Base-by-base conservation (phyloP, 805 yeast species). In the Zygosaccharomyces kombuchaensis region DNA sequence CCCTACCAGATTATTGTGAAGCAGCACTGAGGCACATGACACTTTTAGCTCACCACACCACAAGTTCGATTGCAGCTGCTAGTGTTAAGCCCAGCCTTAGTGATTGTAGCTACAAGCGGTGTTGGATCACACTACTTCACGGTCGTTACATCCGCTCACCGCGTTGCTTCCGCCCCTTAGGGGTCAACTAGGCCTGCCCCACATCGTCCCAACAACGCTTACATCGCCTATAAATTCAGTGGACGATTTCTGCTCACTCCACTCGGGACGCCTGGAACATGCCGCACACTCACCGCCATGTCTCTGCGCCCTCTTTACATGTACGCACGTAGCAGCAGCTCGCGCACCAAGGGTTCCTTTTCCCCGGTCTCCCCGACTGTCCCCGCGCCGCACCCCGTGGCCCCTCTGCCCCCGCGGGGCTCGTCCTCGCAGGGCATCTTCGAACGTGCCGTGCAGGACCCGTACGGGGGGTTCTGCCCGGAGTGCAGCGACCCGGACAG, bases 381-480 rank as follows among this genome's bases (percentile, higher is more conserved):
- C 21, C 21, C 34, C 34, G 21, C 21, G 16, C 14, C 23, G 41
- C 22, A 6, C 4, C 14, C 32, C 5, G n/a, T 13, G 16, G 16
- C 32, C 16, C 16, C 32, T 10, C 8, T 10, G 4, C 3, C 16
- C 32, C 14, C 10, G 8, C 8, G 16, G 4, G 16, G 3, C 16
- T 9, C 13, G 14, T 2, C 57, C 2, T 78, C 81, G 63, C 50
- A 70, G 34, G 55, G 63, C 21, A 57, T 61, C 34, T 61, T 61
- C 37, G 66, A 61, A 44, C 50, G 60, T 45, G 48, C 62, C 30
- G 58, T 59, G 13, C 58, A 58, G 47, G 56, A 59, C 48, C 58
- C 60, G 63, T 48, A 41, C 56, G 40, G 50, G 46, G 47, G 52
- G 57, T 47, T 61, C 67, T 53, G 60, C 56, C 52, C 44, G 34